Conservation (phyloP, 805 yeast genomes). For the Nakazawaea wickerhamii region DNA sequence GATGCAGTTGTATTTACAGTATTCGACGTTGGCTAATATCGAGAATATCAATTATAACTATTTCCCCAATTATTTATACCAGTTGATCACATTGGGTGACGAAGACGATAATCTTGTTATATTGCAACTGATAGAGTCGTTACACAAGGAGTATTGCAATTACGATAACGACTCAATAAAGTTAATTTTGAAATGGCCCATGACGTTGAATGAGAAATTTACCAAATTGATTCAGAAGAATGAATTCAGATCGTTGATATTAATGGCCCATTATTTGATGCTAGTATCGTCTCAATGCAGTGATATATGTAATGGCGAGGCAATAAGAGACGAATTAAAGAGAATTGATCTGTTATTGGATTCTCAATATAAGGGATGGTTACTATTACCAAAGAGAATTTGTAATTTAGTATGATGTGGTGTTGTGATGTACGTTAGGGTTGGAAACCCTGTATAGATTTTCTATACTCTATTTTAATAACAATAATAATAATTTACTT, state of each 20-base stretch:
- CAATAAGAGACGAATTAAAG: too few species aligned
- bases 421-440: neutral
- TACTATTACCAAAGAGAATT: neutral
- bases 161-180: constrained; percentile 3
- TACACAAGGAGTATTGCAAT: too few species aligned
- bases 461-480: too few species aligned
- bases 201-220: neutral
- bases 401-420: neutral
- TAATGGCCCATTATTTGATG: constrained; percentile 11
- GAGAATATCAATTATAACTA: too few species aligned
- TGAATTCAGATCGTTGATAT: constrained; percentile 4
- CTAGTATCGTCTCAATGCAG: neutral
- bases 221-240: neutral
- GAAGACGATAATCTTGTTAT: neutral
- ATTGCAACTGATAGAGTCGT: neutral
- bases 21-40: too few species aligned
- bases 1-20: too few species aligned
- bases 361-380: too few species aligned
- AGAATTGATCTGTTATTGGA: too few species aligned
- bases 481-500: too few species aligned
- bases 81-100: neutral
- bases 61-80: constrained; percentile 7
- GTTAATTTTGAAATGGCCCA: constrained; percentile 10
- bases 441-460: neutral
- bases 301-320: neutral